These are phyloP conservation scores for Leishmania lainsoni DNA, from an alignment of 208 protist genomes.

Conservation along the genomic window DNA sequence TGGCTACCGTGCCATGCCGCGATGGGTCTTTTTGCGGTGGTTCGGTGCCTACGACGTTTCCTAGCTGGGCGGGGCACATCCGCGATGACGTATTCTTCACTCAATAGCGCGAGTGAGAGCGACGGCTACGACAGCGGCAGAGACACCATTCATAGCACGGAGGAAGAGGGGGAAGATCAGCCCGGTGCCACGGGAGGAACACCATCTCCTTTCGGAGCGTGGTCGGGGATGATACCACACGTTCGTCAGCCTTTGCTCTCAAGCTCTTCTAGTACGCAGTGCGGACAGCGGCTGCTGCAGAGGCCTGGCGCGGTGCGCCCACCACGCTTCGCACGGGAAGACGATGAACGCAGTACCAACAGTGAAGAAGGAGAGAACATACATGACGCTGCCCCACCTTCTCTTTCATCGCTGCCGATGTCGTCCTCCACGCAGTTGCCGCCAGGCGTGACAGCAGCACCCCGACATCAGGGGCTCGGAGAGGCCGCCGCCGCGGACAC, in stretches of 20 bases:
- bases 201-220: neutral
- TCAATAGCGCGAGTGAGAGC: neutral
- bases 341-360: neutral
- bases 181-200: neutral
- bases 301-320: neutral
- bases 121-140: neutral
- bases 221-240: neutral
- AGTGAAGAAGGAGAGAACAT: neutral
- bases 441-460: neutral
- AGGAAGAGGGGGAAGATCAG: neutral
- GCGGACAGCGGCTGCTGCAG: neutral
- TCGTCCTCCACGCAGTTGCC: neutral
- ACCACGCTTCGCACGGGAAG: neutral
- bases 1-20: neutral
- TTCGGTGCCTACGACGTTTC: neutral
- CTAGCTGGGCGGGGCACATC: neutral
- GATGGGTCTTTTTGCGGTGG: neutral
- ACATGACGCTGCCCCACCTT: neutral
- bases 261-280: neutral
- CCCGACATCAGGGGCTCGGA: neutral
- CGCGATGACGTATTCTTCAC: neutral
- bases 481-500: neutral
- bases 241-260: conserved; percentile 3
- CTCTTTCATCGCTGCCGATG: neutral
- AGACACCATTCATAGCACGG: neutral